Percentiles rank a stretch among this genome's conserved stretches.
Conservation (phyloP, 352 stramenopile species). For the Phytophthora quininea region DNA sequence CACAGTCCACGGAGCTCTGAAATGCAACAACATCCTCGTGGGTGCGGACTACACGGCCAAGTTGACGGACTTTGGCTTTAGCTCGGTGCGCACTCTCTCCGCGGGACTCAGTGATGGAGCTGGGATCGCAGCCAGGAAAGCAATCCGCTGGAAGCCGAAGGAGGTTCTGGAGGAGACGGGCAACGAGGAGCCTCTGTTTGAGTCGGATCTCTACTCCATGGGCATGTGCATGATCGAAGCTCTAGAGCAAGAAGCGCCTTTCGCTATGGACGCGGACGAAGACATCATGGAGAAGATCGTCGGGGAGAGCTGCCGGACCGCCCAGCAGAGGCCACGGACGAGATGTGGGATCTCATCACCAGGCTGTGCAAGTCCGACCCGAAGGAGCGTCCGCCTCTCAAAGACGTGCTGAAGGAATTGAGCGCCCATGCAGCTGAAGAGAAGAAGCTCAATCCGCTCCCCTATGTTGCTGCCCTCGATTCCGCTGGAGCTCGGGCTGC, state of each 20-base stretch:
- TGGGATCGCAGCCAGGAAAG: background rate
- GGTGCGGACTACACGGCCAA: slow-evolving; percentile 26
- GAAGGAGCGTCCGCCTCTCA: slow-evolving; percentile 13
- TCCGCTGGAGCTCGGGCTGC: background rate
- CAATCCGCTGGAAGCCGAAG: slow-evolving; percentile 37
- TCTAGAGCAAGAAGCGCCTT: slow-evolving; percentile 13
- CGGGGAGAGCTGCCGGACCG: slow-evolving; percentile 1
- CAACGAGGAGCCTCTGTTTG: slow-evolving; percentile 3
- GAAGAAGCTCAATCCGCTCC: background rate
- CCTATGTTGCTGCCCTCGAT: background rate
- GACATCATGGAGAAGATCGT: slow-evolving; percentile 17
- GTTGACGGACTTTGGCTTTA: slow-evolving; percentile 41
- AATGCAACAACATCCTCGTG: slow-evolving; percentile 80
- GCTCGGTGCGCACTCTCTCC: slow-evolving; percentile 17
- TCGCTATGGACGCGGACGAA: slow-evolving; percentile 5
- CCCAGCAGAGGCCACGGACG: background rate
- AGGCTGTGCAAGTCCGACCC: slow-evolving; percentile 15
- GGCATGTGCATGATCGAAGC: slow-evolving; percentile 39
- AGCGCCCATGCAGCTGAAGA: slow-evolving; percentile 12
- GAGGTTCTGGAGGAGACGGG: slow-evolving; percentile 23
- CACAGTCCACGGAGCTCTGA: slow-evolving; percentile 78
- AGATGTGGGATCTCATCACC: slow-evolving; percentile 20
- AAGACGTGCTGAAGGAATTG: slow-evolving; percentile 21
- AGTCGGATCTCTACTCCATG: slow-evolving; percentile 37
- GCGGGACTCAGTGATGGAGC: slow-evolving; percentile 14